Base-by-base conservation (phyloP, 441 rosid species). In the Arabidopsis lyrata region DNA sequence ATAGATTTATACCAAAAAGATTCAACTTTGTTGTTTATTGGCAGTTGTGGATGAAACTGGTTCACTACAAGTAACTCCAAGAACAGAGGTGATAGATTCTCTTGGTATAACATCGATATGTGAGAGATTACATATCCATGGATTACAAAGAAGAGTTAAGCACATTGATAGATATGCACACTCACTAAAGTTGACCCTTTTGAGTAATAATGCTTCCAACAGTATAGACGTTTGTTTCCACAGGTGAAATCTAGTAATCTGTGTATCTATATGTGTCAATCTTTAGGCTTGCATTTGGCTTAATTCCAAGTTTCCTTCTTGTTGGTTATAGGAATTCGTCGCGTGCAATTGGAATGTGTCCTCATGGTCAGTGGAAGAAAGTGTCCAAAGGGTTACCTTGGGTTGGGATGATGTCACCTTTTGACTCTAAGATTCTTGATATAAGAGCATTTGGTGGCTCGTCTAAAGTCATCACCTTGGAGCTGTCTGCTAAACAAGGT, bases 321-420 rank as follows among this genome's bases (percentile, higher is more conserved):
- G 9, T 0, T 63, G 41, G 5, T 65, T 68, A 68, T 78, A 90
- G 96, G 81, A 92, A 90, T 71, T 77, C 75, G 15, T 90, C 97
- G 29, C 80, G 78, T 68, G 90, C 75, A 27, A 66, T 82, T 38
- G 95, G 93, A 55, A 84, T 87, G 95, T 92, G 97, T 62, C 73
- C 90, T 66, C 87, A 77, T 70, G 75, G 75, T 50, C 83, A 77
- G 70, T 92, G 97, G 97, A 86, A 83, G 83, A 87, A 85, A 75
- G 78, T 84, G 47, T 85, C 80, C 15, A 87, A 87, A 80, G 90
- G 87, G 73, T 68, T 3, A 60, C 5, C 81, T 22, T 92, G 97
- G 96, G 83, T 61, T 53, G 87, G 77, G 66, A 63, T 82, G 13
- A 87, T 90, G 95, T 90, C 97, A 8, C 93, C 97, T 42, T 92